Evolutionary conservation across 208 protist species (phyloP).

Genomic region (Trypanosoma theileri): DNA sequence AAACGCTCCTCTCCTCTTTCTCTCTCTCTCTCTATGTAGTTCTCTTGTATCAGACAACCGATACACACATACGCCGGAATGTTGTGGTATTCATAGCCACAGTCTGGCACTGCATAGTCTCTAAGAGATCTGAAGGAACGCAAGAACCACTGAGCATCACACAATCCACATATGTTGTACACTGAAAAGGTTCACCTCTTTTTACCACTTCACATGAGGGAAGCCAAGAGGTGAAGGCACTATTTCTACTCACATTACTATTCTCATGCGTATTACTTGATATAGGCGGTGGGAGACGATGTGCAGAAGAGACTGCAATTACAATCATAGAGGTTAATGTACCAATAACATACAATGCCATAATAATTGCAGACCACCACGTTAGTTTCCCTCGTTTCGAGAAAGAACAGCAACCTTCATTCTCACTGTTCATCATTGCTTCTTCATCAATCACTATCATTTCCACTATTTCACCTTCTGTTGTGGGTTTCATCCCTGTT

Average conservation of each 20-base stretch:
- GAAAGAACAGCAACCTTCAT: constrained; percentile 40
- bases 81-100: background rate
- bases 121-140: constrained; percentile 25
- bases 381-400: constrained; percentile 29
- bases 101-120: constrained; percentile 30
- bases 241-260: constrained; percentile 22
- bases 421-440: too few relatives aligned
- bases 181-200: constrained; percentile 26
- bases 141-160: constrained; percentile 28
- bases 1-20: too few relatives aligned
- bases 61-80: constrained; percentile 8
- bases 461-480: too few relatives aligned
- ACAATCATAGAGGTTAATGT: constrained; percentile 36
- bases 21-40: too few relatives aligned
- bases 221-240: constrained; percentile 39
- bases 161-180: constrained; percentile 43
- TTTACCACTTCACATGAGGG: constrained; percentile 14
- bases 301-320: constrained; percentile 26
- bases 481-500: too few relatives aligned
- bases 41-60: background rate
- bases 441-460: too few relatives aligned
- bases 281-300: constrained; percentile 22
- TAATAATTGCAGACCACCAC: constrained; percentile 45
- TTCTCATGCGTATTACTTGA: constrained; percentile 5
- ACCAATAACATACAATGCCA: constrained; percentile 29